A percentile compares a stretch with the other conserved stretches of the same genome.
These are phyloP conservation scores for Phellopilus nigrolimitatus DNA, from an alignment of 1,284 basidiomycete species.

Conservation along the genomic window DNA sequence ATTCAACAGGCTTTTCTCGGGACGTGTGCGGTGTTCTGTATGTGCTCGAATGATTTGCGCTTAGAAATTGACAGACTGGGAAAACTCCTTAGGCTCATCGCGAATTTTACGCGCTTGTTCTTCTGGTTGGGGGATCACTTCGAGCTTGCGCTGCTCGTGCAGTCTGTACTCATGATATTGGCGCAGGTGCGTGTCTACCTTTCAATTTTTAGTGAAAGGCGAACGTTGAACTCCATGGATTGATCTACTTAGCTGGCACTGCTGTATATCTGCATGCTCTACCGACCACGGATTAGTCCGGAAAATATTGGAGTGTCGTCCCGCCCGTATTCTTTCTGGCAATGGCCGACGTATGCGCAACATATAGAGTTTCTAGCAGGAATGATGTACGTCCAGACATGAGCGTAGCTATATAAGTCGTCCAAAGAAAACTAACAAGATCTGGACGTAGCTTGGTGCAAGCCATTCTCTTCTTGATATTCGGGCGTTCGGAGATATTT, in stretches of 20 bases:
- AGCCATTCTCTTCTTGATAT: constrained; percentile 69
- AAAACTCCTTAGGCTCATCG: constrained; percentile 64
- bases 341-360: constrained; percentile 73
- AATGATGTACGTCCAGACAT: constrained; percentile 64
- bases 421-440: constrained; percentile 15
- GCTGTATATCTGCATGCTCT: constrained; percentile 73
- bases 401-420: too few species aligned
- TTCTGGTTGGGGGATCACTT: constrained; percentile 84
- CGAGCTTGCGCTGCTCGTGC: constrained; percentile 69
- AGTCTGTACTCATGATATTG: constrained; percentile 78
- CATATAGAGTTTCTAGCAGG: constrained; percentile 82
- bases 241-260: constrained; percentile 52
- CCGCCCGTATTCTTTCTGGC: constrained; percentile 81
- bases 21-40: constrained; percentile 79
- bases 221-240: background rate
- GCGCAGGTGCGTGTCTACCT: constrained; percentile 54
- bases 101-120: constrained; percentile 82
- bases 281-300: constrained; percentile 53
- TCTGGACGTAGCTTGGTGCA: constrained; percentile 51
- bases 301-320: constrained; percentile 54
- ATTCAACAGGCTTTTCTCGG: constrained; percentile 79
- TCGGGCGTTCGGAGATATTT: constrained; percentile 62
- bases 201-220: background rate
- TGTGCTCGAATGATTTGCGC: too few species aligned
- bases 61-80: constrained; percentile 5